Evolutionary conservation across 257 asterid species (phyloP).

Genomic region (Ehretia macrophylla): DNA sequence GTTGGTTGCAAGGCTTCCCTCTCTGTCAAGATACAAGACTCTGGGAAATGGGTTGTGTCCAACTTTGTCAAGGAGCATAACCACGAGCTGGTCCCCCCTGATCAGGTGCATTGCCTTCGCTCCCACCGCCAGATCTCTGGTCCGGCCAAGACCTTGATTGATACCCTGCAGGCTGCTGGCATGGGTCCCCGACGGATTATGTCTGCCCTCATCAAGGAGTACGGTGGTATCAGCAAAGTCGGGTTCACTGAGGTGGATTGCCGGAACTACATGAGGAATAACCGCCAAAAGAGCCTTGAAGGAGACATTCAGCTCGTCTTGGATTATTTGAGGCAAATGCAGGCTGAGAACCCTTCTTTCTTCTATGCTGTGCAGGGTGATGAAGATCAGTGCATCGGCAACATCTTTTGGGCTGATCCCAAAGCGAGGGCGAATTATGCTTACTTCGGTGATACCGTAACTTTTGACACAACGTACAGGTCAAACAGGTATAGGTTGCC

Average conservation of each 20-base stretch:
- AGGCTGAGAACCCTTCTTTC: conserved; percentile 58
- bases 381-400: conserved; percentile 56
- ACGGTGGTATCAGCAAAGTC: conserved; percentile 91
- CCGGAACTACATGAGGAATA: conserved; percentile 88
- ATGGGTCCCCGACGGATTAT: conserved; percentile 98
- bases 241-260: conserved; percentile 99
- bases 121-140: conserved; percentile 97
- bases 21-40: conserved; percentile 87
- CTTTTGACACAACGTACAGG: conserved; percentile 92
- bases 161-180: conserved; percentile 98
- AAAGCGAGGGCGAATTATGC: conserved; percentile 64
- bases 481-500: conserved; percentile 94
- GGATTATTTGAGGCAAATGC: conserved; percentile 87
- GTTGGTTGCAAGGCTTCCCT: conserved; percentile 95
- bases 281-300: conserved; percentile 78
- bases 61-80: conserved; percentile 81
- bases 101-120: conserved; percentile 89
- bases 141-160: conserved; percentile 91
- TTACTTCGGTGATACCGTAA: conserved; percentile 89
- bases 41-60: conserved; percentile 91
- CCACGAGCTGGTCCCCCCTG: conserved; percentile 91
- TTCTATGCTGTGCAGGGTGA: conserved; percentile 83
- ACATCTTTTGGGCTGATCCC: conserved; percentile 94
- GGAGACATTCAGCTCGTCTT: conserved; percentile 92
- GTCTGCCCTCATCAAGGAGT: conserved; percentile 94